These are phyloP conservation scores for Starmera stellimalicola DNA, from an alignment of 1,139 yeast genomes.

Conservation along the genomic window DNA sequence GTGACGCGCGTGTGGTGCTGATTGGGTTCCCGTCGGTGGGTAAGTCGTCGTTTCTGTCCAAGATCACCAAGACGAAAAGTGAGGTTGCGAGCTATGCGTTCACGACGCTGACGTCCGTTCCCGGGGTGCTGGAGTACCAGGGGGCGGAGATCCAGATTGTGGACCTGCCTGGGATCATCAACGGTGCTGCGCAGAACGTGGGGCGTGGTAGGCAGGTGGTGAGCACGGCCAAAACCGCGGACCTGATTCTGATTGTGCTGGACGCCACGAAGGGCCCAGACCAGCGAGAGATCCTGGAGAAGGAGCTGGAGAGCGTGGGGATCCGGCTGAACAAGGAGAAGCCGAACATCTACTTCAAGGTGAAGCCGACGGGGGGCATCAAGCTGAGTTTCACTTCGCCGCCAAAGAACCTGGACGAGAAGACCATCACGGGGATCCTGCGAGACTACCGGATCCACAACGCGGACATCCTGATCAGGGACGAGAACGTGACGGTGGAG, in stretches of 20 bases:
- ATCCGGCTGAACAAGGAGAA: slow-evolving; percentile 72
- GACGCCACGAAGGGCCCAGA: slow-evolving; percentile 93
- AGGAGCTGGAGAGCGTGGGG: slow-evolving; percentile 90
- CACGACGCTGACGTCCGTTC: slow-evolving; percentile 93
- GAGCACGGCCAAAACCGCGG: slow-evolving; percentile 93
- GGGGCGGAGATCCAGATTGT: slow-evolving; percentile 97
- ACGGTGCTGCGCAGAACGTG: slow-evolving; percentile 95
- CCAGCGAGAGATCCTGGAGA: slow-evolving; percentile 78
- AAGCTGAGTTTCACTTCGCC: slow-evolving; percentile 76
- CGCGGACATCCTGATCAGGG: slow-evolving; percentile 87
- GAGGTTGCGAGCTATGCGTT: slow-evolving; percentile 94
- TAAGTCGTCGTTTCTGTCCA: slow-evolving; percentile 78
- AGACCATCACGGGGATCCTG: slow-evolving; percentile 63
- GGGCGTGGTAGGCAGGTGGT: slow-evolving; percentile 97
- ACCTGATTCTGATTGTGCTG: slow-evolving; percentile 81
- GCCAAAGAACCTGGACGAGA: slow-evolving; percentile 75
- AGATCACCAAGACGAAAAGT: slow-evolving; percentile 86
- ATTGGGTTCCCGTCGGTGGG: slow-evolving; percentile 99
- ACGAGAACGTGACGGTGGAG: slow-evolving; percentile 83
- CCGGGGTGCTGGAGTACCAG: slow-evolving; percentile 87
- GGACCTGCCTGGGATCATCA: slow-evolving; percentile 94
- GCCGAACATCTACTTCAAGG: slow-evolving; percentile 74
- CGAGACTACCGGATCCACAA: slow-evolving; percentile 86
- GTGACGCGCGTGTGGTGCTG: slow-evolving; percentile 91
- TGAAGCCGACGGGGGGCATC: slow-evolving; percentile 87